Evolutionary conservation across 345 rosid genomes (phyloP).

Genomic region (Camelina neglecta): DNA sequence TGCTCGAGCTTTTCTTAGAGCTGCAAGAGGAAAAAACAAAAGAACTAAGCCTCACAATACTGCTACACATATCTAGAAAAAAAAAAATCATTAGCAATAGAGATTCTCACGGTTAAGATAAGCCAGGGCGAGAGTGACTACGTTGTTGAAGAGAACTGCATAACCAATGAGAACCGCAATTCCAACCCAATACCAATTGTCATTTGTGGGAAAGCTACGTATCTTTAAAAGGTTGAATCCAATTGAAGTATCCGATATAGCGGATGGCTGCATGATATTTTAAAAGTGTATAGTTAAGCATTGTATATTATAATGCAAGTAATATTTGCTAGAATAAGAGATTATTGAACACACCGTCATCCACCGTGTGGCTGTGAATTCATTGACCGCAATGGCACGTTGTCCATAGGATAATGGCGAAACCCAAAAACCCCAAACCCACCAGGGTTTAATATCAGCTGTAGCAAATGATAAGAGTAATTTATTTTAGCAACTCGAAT

Average conservation of each 20-base stretch:
- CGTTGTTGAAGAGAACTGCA: constrained; percentile 64
- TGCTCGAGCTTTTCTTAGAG: constrained; percentile 58
- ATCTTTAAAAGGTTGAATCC: constrained; percentile 67
- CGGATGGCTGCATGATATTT: constrained; percentile 60
- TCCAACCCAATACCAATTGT: constrained; percentile 89
- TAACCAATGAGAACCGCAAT: constrained; percentile 65
- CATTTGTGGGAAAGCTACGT: constrained; percentile 55
- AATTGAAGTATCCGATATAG: constrained; percentile 52
- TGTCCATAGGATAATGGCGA: constrained; percentile 86
- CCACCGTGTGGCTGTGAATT: constrained; percentile 86
- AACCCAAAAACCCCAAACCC: constrained; percentile 94
- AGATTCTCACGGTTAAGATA: constrained; percentile 74
- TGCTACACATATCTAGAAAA: constrained; percentile 9
- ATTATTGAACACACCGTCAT: constrained; percentile 51
- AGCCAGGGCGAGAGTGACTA: constrained; percentile 74
- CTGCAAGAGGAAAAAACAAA: constrained; percentile 50
- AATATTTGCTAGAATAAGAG: not conserved
- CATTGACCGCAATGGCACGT: constrained; percentile 80
- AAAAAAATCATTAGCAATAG: constrained; percentile 3
- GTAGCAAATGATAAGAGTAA: constrained; percentile 25
- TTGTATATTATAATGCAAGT: constrained; percentile 3
- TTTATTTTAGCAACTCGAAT: not conserved
- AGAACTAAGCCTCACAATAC: constrained; percentile 4
- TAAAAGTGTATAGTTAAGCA: not conserved
- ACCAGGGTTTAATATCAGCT: constrained; percentile 82